Percentiles rank a stretch among this genome's conserved stretches.
phyloP scores from a whole-genome alignment of 768 basidiomycete genomes.

The Mycena epipterygia region DNA sequence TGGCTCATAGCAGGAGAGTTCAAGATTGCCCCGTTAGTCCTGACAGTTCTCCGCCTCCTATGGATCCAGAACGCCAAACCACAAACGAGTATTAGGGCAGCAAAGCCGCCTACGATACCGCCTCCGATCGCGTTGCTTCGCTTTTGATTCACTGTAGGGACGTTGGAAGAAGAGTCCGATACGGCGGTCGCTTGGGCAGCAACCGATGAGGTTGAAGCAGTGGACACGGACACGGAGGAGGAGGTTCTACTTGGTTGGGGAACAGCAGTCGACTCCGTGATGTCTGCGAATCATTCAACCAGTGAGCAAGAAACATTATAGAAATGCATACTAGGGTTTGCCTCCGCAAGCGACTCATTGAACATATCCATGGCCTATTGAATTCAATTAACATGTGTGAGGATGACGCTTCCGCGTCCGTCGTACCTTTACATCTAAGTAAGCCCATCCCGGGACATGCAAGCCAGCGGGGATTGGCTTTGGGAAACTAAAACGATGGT shows the following conservation, averaged over 20 bases:
- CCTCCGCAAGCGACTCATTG: conserved; percentile 49
- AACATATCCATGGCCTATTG: conserved; percentile 54
- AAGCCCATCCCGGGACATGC: conserved; percentile 74
- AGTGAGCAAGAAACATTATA: not conserved
- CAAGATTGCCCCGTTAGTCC: conserved; percentile 35
- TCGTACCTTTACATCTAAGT: conserved; percentile 62
- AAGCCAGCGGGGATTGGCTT: conserved; percentile 61
- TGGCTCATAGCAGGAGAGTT: conserved; percentile 41
- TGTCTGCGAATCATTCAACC: conserved; percentile 41
- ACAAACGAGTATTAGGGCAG: conserved; percentile 52
- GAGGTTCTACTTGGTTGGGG: conserved; percentile 44
- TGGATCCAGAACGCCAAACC: conserved; percentile 40
- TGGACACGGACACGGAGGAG: conserved; percentile 36
- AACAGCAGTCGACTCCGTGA: conserved; percentile 60
- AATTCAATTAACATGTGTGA: not conserved
- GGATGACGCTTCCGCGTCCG: not conserved
- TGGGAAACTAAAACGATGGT: conserved; percentile 41
- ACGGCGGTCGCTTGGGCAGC: conserved; percentile 18
- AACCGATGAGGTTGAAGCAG: conserved; percentile 32
- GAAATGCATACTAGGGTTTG: conserved; percentile 48
- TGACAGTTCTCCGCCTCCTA: conserved; percentile 17
- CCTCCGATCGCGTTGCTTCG: conserved; percentile 56
- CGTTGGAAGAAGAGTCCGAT: conserved; percentile 41
- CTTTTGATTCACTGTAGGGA: conserved; percentile 30
- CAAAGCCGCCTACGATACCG: conserved; percentile 59